These are phyloP conservation scores for Ogataea glucozyma DNA, from an alignment of 805 yeast species.

Conservation along the genomic window DNA sequence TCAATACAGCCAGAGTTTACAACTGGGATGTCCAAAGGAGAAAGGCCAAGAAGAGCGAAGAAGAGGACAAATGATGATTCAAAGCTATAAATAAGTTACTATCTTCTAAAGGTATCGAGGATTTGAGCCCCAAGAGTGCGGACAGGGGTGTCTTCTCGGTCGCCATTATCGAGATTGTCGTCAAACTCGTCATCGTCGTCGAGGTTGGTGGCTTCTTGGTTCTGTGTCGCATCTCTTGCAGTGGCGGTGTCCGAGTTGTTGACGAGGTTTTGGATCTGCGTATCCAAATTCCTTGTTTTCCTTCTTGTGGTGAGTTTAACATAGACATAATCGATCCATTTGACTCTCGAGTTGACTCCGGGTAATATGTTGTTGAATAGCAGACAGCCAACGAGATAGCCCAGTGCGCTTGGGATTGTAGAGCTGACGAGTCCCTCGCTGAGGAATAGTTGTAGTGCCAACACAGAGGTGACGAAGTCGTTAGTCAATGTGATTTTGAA, in stretches of 20 bases:
- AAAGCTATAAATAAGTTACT: too few relatives aligned
- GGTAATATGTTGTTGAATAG: constrained; percentile 45
- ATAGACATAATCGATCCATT: constrained; percentile 21
- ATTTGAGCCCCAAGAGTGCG: constrained; percentile 62
- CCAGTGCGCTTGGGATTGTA: constrained; percentile 39
- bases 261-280: constrained; percentile 16
- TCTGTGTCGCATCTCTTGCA: constrained; percentile 6
- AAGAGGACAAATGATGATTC: constrained; percentile 25
- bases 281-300: constrained; percentile 11
- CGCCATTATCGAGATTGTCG: constrained; percentile 32
- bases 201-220: constrained; percentile 11
- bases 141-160: constrained; percentile 58
- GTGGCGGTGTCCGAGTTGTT: constrained; percentile 12
- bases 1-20: constrained; percentile 88
- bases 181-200: constrained; percentile 34
- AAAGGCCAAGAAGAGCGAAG: constrained; percentile 44
- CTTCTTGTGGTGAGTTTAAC: constrained; percentile 13
- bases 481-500: constrained; percentile 34
- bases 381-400: constrained; percentile 47
- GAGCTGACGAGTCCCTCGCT: constrained; percentile 45
- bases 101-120: constrained; percentile 55
- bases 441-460: constrained; percentile 39
- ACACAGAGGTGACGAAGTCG: constrained; percentile 32
- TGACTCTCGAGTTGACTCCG: constrained; percentile 37
- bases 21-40: constrained; percentile 87